Base-by-base conservation (phyloP, 495 filamentous ascomycete genomes). In the Aspergillus olivimuriae region DNA sequence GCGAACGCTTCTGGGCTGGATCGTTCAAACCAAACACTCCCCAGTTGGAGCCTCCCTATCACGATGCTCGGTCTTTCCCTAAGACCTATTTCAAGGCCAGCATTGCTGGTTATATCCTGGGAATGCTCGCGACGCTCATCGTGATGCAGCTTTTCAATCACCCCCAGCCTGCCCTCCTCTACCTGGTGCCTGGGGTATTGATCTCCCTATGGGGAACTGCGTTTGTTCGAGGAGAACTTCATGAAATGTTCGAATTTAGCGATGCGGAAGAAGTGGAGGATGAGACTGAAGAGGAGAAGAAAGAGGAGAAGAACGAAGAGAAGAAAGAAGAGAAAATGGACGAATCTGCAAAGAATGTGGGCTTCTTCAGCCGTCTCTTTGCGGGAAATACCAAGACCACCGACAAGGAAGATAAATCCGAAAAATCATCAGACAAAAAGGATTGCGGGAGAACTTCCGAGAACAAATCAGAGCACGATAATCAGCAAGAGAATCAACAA, bases 111-210 rank as follows among this genome's bases (percentile, higher is more conserved):
- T 98, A 98, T 61, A 44, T 85, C 1, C 14, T 81, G 12, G 89
- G 87, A 3, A 89, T 97, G 86, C 24, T 89, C 4, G 62, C 72
- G 6, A 96, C 91, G 1, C 58, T 96, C 21, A 66, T 72, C 1
- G 83, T 89, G 24, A 86, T 97, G 72, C 73, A 89, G 23, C 66
- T 84, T 16, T 90, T 74, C 44, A 72, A 81, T 24, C 88, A 92
- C 48, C 86, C 85, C 8, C 92, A 98, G 51, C 92, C 92, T 1
- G 92, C 92, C 9, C 73, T 98, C 31, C 68, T 98, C 6, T 98
- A 98, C 55, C 78, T 98, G 11, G 94, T 97, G 2, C 92, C 92
- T 0, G 81, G 86, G 2, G 89, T 96, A 3, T 58, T 95, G 9
- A 68, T 72, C 9, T 72, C 81, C 2, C 52, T 94, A 8, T 95